Base-by-base conservation (phyloP, 257 asterid species). In the Euphrasia confusa region DNA sequence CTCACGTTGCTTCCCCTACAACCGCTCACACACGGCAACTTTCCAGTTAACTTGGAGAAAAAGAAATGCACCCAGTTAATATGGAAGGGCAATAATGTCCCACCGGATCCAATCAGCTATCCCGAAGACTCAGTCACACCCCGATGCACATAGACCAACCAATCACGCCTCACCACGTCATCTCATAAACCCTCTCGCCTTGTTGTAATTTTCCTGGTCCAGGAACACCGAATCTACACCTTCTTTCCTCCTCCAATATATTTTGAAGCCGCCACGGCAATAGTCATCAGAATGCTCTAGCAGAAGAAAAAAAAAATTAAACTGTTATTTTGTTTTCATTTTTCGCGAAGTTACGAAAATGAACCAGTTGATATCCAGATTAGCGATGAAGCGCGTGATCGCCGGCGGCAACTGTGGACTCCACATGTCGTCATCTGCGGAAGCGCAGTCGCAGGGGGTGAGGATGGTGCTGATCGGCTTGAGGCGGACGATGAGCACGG, bases 401-500 rank as follows among this genome's bases (percentile, higher is more conserved):
- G 4, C 75, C 70, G 83, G 79, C 57, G 77, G 81, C 30, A 67
- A 65, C 61, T 52, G 50, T 15, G 54, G 72, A 66, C 75, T 75
- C 45, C 39, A 30, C 69, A n/a, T 63, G 40, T 58, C 79, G 10
- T 70, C 72, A 26, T 59, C 67, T 21, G 68, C 72, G 30, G 73
- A 49, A 58, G 67, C 24, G 60, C 75, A 74, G 67, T 54, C 47
- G 28, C 78, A 61, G 71, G 72, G 77, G 60, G 56, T 71, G 28
- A 67, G 79, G 67, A 56, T 68, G 71, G 73, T 66, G 65, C 11
- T 76, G 75, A 24, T 63, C 39, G 79, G 74, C 57, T 75, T 84
- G 81, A 68, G 72, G 78, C 85, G 90, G 80, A 67, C 52, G 83
- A 63, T 76, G 76, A 84, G 95, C 74, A 68, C 88, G 15, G 74